A percentile compares a stretch with the other conserved stretches of the same genome.
phyloP scores from a whole-genome alignment of 1,139 yeast species.

The Yamadazyma spencermartinsiae region DNA sequence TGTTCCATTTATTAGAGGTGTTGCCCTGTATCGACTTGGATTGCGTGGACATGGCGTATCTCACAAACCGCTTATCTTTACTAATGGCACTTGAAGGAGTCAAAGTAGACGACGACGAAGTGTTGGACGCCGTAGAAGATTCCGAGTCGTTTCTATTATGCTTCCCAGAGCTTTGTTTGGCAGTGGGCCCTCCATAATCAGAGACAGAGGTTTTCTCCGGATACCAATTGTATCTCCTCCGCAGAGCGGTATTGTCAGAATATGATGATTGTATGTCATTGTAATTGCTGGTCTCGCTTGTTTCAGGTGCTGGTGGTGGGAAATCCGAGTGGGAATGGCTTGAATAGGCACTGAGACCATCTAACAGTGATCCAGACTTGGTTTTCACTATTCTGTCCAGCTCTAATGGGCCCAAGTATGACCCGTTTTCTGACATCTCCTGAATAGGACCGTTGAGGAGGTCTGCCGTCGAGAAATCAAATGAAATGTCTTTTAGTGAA shows the following conservation, averaged over 20 bases:
- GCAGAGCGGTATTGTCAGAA: constrained; percentile 7
- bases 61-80: constrained; percentile 42
- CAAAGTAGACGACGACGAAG: constrained; percentile 32
- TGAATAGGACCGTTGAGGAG: constrained; percentile 3
- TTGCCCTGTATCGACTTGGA: constrained; percentile 19
- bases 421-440: constrained; percentile 2
- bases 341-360: background rate
- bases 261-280: constrained; percentile 8
- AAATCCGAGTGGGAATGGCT: background rate
- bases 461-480: constrained; percentile 12
- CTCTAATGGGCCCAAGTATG: background rate
- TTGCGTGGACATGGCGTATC: constrained; percentile 48
- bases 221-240: constrained; percentile 3
- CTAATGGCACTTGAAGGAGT: constrained; percentile 32
- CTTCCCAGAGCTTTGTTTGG: constrained; percentile 5
- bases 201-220: constrained; percentile 9
- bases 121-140: constrained; percentile 34
- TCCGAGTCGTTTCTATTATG: constrained; percentile 43
- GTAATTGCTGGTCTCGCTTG: background rate
- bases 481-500: constrained; percentile 14
- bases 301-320: background rate
- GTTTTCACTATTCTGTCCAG: background rate
- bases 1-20: constrained; percentile 55
- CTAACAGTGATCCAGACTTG: constrained; percentile 1
- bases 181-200: constrained; percentile 10